A percentile compares a stretch with the other conserved stretches of the same genome.
Conservation (phyloP, 768 basidiomycete genomes). For the Boletus sp. region DNA sequence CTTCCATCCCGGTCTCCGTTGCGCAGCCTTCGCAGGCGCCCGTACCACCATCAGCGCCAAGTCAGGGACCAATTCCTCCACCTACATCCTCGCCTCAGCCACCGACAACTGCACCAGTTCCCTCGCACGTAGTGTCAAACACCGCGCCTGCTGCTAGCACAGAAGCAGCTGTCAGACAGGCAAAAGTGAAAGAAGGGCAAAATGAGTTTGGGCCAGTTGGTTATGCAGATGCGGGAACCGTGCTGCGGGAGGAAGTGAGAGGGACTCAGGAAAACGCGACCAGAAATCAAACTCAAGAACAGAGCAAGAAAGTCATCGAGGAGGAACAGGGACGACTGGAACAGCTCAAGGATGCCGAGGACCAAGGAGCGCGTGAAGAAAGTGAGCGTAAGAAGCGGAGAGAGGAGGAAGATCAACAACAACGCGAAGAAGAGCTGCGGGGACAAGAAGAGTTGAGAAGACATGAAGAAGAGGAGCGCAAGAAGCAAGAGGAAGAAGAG, state of each 20-base stretch:
- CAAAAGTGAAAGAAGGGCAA: constrained; percentile 38
- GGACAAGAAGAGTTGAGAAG: background rate
- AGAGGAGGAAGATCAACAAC: constrained; percentile 3
- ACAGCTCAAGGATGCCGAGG: background rate
- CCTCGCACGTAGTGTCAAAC: constrained; percentile 8
- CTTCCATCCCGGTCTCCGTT: background rate
- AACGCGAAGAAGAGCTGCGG: constrained; percentile 2
- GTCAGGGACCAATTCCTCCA: constrained; percentile 10
- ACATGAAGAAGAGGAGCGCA: background rate
- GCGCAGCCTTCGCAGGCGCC: constrained; percentile 10
- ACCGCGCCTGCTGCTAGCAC: constrained; percentile 14
- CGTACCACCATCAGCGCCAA: background rate
- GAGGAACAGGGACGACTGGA: background rate
- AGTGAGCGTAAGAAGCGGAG: background rate
- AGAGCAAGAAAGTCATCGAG: constrained; percentile 16
- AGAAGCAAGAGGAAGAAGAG: constrained; percentile 19
- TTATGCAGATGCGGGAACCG: background rate
- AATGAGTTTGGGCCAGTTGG: background rate
- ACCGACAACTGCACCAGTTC: constrained; percentile 20
- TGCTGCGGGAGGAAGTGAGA: background rate
- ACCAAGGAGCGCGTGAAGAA: background rate
- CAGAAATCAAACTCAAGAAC: constrained; percentile 16
- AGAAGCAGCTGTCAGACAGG: constrained; percentile 37
- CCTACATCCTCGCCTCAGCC: constrained; percentile 7
- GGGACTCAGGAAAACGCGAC: background rate